Conservation (phyloP, 768 basidiomycete species). For the Trametes gibbosa region DNA sequence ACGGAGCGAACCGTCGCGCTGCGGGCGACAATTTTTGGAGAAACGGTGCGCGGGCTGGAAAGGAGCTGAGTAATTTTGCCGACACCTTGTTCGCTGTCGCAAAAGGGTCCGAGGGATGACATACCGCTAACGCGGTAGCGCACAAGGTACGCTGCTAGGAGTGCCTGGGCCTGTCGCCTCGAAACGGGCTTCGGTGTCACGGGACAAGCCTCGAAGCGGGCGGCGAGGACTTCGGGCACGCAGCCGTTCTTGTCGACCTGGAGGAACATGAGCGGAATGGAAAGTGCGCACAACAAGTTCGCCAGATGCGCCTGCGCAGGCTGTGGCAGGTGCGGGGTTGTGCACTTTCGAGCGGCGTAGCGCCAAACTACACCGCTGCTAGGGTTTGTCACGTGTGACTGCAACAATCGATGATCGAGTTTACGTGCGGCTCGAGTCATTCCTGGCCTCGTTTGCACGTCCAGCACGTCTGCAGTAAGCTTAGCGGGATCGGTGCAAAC, state of each 20-base stretch:
- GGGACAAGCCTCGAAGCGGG: neutral
- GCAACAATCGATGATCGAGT: slow-evolving; percentile 5
- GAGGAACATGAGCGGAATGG: neutral
- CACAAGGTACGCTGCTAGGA: slow-evolving; percentile 6
- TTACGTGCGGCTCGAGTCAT: neutral
- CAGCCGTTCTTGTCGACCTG: neutral
- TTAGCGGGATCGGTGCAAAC: neutral
- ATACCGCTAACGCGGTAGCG: slow-evolving; percentile 1
- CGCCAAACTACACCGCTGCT: slow-evolving; percentile 4
- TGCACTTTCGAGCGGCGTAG: no score
- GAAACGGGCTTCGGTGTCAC: neutral
- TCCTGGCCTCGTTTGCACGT: neutral
- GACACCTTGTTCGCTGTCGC: neutral
- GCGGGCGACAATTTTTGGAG: neutral
- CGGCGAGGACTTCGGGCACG: neutral
- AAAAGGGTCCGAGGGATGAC: slow-evolving; percentile 8
- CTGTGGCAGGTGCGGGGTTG: no score
- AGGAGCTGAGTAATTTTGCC: neutral
- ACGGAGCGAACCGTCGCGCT: neutral
- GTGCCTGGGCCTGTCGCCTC: slow-evolving; percentile 11
- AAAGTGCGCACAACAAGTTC: no score
- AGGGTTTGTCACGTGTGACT: slow-evolving; percentile 16
- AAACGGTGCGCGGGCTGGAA: neutral
- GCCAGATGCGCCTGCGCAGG: no score
- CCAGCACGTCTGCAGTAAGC: neutral